These are phyloP conservation scores for Kondoa malvinella DNA, from an alignment of 768 basidiomycete species.

Conservation along the genomic window DNA sequence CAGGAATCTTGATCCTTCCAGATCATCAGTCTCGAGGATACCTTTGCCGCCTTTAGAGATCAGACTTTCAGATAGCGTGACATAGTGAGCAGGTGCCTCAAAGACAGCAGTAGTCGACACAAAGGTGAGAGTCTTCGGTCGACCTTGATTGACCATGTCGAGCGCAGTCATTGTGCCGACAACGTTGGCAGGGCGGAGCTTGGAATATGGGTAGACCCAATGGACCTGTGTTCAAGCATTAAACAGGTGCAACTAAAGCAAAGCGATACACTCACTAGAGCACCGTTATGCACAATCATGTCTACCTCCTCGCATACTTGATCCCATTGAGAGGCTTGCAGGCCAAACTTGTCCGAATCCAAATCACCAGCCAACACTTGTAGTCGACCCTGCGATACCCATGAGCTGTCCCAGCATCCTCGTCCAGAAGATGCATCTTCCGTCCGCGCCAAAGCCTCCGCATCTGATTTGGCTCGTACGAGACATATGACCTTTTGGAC, in stretches of 20 bases:
- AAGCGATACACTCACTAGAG: conserved; percentile 57
- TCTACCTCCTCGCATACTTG: conserved; percentile 56
- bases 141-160: conserved; percentile 35
- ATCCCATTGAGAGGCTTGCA: conserved; percentile 48
- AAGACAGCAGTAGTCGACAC: conserved; percentile 91
- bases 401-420: conserved; percentile 72
- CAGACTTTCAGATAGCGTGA: conserved; percentile 61
- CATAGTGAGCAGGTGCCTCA: conserved; percentile 68
- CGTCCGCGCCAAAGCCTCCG: conserved; percentile 52
- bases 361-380: conserved; percentile 77
- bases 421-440: conserved; percentile 56
- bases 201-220: conserved; percentile 97
- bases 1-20: conserved; percentile 58
- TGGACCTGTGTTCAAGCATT: conserved; percentile 50
- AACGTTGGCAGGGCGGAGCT: conserved; percentile 81
- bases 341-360: conserved; percentile 54
- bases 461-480: conserved; percentile 53
- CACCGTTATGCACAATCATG: conserved; percentile 81
- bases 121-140: conserved; percentile 67
- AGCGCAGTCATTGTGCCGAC: conserved; percentile 60
- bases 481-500: conserved; percentile 81
- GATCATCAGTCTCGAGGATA: conserved; percentile 68
- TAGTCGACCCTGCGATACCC: conserved; percentile 51
- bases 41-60: conserved; percentile 41
- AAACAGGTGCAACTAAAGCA: too few species aligned